Evolutionary conservation across 352 stramenopile species (phyloP), one percentile per base, ranked within the genome.

Genomic region (Elongisporangium anandrum): DNA sequence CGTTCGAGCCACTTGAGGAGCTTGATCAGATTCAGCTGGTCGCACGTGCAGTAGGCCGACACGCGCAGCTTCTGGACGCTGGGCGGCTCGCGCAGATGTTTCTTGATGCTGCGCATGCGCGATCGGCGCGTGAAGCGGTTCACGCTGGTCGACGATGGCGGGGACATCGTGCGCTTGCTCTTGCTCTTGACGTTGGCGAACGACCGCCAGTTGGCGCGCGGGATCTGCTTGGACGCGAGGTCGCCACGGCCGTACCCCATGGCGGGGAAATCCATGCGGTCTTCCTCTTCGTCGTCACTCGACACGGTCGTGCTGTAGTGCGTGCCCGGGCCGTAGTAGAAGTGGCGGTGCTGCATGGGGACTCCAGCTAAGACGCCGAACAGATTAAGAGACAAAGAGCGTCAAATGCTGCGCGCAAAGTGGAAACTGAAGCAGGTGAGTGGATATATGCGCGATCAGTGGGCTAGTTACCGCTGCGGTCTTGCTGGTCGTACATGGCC

Each of bases 1-100:
- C 83, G 66, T 57, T 95, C 81, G 52, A 95, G 80, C 85, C 85
- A 95, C 57, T 95, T 93, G 59, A 95, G 72, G 62, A 93, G 63
- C 69, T 93, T 93, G 60, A 92, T 92, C n/a, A 95, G 64, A 50
- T 90, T 77, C 60, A 92, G 38, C 59, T 92, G 81, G 60, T 95
- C 83, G 60, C 81, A 90, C 56, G 83, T 93, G 61, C 85, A 95
- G 64, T 95, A 95, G 51, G 85, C 85, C 13, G 84, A 91, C 26
- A 95, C 85, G 52, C 85, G 74, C 56, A 92, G 79, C 63, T 94
- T 94, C 52, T 85, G 77, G 3, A 79, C 68, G 56, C 82, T 92
- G 4, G 71, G 74, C 21, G 82, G 82, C 23, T 90, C 80, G 17
- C 82, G 67, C 63, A 92, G 54, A 52, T 90, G 79, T 58, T 92